Conservation (phyloP, 305 asterid species). For the Solanum chacoense region DNA sequence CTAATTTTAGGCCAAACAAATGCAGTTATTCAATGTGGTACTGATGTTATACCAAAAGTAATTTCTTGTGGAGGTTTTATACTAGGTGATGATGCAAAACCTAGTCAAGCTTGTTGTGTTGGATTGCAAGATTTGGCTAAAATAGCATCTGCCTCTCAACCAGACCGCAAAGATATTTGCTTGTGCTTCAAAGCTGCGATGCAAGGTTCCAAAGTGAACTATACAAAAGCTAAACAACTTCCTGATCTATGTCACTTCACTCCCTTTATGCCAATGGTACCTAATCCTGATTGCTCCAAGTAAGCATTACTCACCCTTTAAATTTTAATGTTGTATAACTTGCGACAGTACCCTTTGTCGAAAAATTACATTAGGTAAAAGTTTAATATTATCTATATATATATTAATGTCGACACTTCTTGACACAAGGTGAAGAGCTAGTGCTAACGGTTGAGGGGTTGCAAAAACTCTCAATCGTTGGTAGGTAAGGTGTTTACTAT, state of each 20-base stretch:
- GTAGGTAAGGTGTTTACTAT: no score
- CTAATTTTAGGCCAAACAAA: not conserved
- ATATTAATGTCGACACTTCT: no score
- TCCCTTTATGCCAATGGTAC: slow-evolving; percentile 11
- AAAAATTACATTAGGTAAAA: no score
- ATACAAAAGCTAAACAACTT: slow-evolving; percentile 13
- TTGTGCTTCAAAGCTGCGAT: slow-evolving; percentile 12
- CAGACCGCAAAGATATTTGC: slow-evolving; percentile 11
- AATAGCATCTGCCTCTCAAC: not conserved
- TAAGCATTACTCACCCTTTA: not conserved
- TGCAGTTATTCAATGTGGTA: not conserved
- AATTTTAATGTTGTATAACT: not conserved
- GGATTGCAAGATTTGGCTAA: not conserved
- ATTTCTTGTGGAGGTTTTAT: not conserved
- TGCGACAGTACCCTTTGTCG: not conserved
- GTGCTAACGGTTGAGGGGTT: no score
- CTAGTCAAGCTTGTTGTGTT: not conserved
- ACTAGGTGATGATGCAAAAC: not conserved
- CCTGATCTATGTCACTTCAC: slow-evolving; percentile 15
- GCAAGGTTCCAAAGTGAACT: not conserved
- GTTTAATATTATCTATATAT: no score
- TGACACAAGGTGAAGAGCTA: no score
- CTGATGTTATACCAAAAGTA: not conserved
- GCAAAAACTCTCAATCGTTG: no score
- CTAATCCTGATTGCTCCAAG: slow-evolving; percentile 20